phyloP scores from a whole-genome alignment of 2,329 filamentous ascomycete genomes.

The Talaromyces sp. region DNA sequence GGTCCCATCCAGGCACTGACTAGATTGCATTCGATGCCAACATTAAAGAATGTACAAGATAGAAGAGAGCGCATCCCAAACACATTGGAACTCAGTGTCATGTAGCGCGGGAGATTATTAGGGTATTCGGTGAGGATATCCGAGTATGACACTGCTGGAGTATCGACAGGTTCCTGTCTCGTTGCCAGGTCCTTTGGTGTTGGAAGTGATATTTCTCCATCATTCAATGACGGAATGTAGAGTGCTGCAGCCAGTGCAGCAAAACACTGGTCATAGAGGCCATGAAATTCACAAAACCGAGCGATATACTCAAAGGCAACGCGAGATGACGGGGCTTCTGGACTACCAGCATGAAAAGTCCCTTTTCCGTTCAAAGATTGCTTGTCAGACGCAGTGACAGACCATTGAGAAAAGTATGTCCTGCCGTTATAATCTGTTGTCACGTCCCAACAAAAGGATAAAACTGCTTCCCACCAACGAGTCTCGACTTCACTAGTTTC shows the following conservation, averaged over 20 bases:
- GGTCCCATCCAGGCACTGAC: slow-evolving; percentile 22
- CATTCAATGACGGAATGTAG: slow-evolving; percentile 11
- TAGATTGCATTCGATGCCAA: slow-evolving; percentile 20
- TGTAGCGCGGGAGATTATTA: slow-evolving; percentile 16
- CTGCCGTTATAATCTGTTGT: background rate
- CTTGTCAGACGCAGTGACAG: background rate
- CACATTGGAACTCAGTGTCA: slow-evolving; percentile 20
- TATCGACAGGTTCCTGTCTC: no score
- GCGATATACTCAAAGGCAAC: background rate
- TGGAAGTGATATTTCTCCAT: background rate
- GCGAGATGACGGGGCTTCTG: background rate
- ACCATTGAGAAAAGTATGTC: slow-evolving; percentile 1
- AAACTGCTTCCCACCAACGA: background rate
- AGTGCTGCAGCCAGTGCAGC: background rate
- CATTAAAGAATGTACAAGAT: slow-evolving; percentile 20
- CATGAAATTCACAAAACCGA: background rate
- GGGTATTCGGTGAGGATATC: background rate
- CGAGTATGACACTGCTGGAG: no score
- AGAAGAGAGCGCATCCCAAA: slow-evolving; percentile 22
- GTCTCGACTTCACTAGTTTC: background rate
- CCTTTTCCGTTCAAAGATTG: no score
- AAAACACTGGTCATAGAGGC: background rate
- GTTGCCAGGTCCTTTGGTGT: background rate
- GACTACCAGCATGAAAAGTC: background rate
- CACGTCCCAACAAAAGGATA: background rate